These are phyloP conservation scores for Ustilago lituana DNA, from an alignment of 1,284 basidiomycete species.

Conservation along the genomic window DNA sequence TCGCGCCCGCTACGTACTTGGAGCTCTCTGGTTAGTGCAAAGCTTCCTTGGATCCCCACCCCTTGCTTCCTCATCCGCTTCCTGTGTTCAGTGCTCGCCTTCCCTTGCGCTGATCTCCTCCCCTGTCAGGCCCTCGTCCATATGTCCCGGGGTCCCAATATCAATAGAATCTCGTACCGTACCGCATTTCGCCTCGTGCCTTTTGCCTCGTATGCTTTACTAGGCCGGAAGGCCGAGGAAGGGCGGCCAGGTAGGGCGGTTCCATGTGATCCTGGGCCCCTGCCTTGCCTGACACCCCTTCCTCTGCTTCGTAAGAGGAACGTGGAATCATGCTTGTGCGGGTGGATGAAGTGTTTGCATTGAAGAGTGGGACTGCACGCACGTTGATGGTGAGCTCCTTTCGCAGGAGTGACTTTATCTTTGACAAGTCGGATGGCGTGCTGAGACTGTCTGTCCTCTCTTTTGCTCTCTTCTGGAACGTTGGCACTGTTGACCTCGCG, in stretches of 20 bases:
- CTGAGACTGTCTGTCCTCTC: conserved; percentile 8
- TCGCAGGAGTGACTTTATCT: too few species aligned
- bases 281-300: conserved; percentile 6
- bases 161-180: conserved; percentile 40
- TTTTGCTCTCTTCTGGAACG: conserved; percentile 7
- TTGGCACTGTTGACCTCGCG: too few species aligned
- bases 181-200: conserved; percentile 27
- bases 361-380: too few species aligned
- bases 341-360: neutral
- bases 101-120: neutral
- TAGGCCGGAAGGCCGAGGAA: conserved; percentile 35
- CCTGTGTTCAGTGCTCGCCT: conserved; percentile 15
- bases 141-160: conserved; percentile 31
- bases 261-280: conserved; percentile 33
- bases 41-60: too few species aligned
- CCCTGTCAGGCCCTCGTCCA: conserved; percentile 5
- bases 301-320: neutral
- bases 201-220: conserved; percentile 28
- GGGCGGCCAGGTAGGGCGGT: conserved; percentile 24
- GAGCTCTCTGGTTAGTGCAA: conserved; percentile 59
- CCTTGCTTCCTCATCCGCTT: conserved; percentile 37
- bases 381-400: too few species aligned
- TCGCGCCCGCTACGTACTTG: conserved; percentile 64
- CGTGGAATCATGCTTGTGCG: neutral
- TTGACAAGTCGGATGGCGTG: neutral